phyloP scores from a whole-genome alignment of 2,329 filamentous ascomycete species.

The Fonsecaea multimorphosa region DNA sequence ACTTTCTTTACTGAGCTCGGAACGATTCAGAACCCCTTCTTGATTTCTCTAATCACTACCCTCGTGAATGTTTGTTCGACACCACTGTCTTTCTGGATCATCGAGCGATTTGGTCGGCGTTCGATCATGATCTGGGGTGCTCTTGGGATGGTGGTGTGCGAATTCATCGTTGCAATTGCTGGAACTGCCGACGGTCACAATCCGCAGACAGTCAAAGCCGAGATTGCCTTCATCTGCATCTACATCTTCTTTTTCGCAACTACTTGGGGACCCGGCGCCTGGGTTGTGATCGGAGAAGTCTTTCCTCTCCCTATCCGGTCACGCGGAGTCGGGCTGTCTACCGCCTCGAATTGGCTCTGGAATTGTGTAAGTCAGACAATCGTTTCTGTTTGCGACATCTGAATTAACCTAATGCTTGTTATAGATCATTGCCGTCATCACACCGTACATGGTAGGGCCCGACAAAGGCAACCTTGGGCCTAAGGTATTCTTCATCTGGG shows the following conservation, averaged over 20 bases:
- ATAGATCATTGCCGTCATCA: conserved; percentile 69
- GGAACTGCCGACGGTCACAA: conserved; percentile 50
- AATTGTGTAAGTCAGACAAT: conserved; percentile 69
- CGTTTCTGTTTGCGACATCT: conserved; percentile 67
- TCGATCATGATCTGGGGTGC: conserved; percentile 79
- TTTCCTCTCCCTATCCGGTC: conserved; percentile 89
- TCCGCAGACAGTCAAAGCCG: conserved; percentile 56
- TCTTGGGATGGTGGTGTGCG: conserved; percentile 80
- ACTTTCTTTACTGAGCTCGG: conserved; percentile 80
- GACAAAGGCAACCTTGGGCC: conserved; percentile 65
- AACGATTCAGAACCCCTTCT: conserved; percentile 76
- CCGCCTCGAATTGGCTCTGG: conserved; percentile 91
- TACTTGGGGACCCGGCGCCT: conserved; percentile 80
- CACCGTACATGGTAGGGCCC: conserved; percentile 70
- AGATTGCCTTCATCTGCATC: conserved; percentile 88
- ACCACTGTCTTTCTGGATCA: conserved; percentile 83
- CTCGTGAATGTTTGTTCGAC: conserved; percentile 87
- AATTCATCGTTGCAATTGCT: conserved; percentile 77
- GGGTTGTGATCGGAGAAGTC: conserved; percentile 82
- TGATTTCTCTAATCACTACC: conserved; percentile 84
- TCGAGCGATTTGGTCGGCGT: conserved; percentile 82
- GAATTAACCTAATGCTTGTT: conserved; percentile 47
- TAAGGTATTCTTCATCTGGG: conserved; percentile 84
- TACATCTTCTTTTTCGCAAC: conserved; percentile 93
- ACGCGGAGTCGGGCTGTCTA: conserved; percentile 83